Evolutionary conservation across 2,329 filamentous ascomycete genomes (phyloP).

Genomic region (Tolypocladium ovalisporum): DNA sequence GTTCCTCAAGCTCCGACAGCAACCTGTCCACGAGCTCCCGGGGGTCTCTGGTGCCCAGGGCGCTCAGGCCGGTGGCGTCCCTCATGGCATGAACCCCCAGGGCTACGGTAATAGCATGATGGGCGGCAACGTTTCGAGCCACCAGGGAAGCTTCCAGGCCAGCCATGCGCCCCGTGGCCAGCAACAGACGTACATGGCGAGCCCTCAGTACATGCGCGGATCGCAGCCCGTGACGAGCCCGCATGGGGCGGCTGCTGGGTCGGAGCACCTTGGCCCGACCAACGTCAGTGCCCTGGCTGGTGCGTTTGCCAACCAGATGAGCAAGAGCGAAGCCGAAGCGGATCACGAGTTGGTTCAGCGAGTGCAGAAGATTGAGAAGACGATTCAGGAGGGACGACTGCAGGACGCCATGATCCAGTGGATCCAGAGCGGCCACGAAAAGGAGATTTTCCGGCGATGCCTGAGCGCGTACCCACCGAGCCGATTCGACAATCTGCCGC

Average conservation of each 20-base stretch:
- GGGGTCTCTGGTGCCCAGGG: constrained; percentile 13
- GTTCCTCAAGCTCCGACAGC: constrained; percentile 46
- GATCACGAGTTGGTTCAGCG: constrained; percentile 42
- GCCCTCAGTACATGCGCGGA: constrained; percentile 25
- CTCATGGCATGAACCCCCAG: constrained; percentile 13
- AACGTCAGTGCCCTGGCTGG: constrained; percentile 23
- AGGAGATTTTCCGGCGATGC: constrained; percentile 47
- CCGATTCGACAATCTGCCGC: constrained; percentile 44
- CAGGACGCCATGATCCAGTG: constrained; percentile 56
- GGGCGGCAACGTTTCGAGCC: constrained; percentile 14
- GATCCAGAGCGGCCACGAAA: constrained; percentile 53
- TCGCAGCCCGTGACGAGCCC: constrained; percentile 20
- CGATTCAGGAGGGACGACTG: constrained; percentile 50
- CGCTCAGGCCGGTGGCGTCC: constrained; percentile 10
- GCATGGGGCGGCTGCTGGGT: constrained; percentile 15
- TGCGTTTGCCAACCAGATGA: constrained; percentile 23
- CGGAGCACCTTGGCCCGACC: constrained; percentile 21
- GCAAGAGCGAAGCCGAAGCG: constrained; percentile 21
- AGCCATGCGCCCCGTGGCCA: constrained; percentile 21
- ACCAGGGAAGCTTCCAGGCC: constrained; percentile 20
- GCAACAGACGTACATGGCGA: constrained; percentile 20
- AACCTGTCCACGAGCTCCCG: constrained; percentile 32
- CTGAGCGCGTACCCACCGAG: constrained; percentile 24
- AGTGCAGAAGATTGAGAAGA: constrained; percentile 47
- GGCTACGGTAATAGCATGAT: constrained; percentile 16